Evolutionary conservation across 345 rosid species (phyloP).

Genomic region (Arabidopsis thaliana): TAIR10.1 NC_003076.8:9852501-9853000

Average conservation of each 20-base stretch:
- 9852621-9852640: constrained; percentile 2
- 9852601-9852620: background rate
- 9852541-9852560: background rate
- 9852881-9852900: background rate
- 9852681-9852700: constrained; percentile 99
- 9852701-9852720: constrained; percentile 56
- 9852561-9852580: background rate
- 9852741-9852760: constrained; percentile 94
- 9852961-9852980: too few relatives aligned
- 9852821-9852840: background rate
- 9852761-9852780: constrained; percentile 88
- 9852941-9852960: too few relatives aligned
- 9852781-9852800: constrained; percentile 24
- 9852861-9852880: background rate
- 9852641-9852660: background rate
- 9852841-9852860: background rate
- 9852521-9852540: constrained; percentile 16
- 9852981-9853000: too few relatives aligned
- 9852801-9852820: constrained; percentile 5
- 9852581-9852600: background rate
- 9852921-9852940: background rate
- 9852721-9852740: background rate
- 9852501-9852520: background rate
- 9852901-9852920: background rate
- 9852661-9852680: constrained; percentile 67